A percentile compares a stretch with the other conserved stretches of the same genome.
Evolutionary conservation across 1,139 yeast species (phyloP).

Genomic region (Saccharomycopsis hybrid): DNA sequence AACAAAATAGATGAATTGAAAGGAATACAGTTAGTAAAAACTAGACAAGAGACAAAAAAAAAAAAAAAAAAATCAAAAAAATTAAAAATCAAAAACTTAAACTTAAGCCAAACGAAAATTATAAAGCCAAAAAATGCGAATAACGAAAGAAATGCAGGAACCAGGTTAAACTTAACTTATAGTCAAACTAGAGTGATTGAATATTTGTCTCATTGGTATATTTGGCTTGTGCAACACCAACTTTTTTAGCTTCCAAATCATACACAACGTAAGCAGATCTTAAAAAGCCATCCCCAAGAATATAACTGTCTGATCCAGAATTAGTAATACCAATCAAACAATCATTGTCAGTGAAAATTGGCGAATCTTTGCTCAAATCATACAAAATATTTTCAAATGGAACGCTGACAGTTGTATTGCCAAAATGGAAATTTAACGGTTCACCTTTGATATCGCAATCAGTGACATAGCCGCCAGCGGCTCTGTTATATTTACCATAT

Average conservation of each 20-base stretch:
- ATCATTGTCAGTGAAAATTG: conserved; percentile 17
- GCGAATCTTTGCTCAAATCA: conserved; percentile 18
- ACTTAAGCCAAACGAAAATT: too few relatives aligned
- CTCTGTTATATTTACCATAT: conserved; percentile 22
- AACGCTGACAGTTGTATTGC: conserved; percentile 41
- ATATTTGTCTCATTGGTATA: conserved; percentile 8
- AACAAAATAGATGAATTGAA: too few relatives aligned
- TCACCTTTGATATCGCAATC: conserved; percentile 28
- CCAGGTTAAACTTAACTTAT: too few relatives aligned
- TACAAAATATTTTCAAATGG: conserved; percentile 38
- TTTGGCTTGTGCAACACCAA: conserved; percentile 51
- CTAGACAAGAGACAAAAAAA: too few relatives aligned
- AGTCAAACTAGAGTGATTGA: neutral
- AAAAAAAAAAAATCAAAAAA: too few relatives aligned
- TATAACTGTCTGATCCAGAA: conserved; percentile 28
- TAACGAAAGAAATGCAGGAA: too few relatives aligned
- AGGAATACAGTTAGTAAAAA: too few relatives aligned
- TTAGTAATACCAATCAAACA: conserved; percentile 34
- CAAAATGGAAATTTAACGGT: conserved; percentile 40
- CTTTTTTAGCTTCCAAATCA: conserved; percentile 52
- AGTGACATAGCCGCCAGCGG: conserved; percentile 32
- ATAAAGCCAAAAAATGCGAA: too few relatives aligned
- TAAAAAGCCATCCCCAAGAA: conserved; percentile 70
- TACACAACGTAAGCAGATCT: conserved; percentile 71
- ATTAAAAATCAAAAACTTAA: too few relatives aligned